Percentiles rank a stretch among this genome's conserved stretches.
phyloP scores from a whole-genome alignment of 2,329 filamentous ascomycete genomes.

The Fusarium pseudonygamai region DNA sequence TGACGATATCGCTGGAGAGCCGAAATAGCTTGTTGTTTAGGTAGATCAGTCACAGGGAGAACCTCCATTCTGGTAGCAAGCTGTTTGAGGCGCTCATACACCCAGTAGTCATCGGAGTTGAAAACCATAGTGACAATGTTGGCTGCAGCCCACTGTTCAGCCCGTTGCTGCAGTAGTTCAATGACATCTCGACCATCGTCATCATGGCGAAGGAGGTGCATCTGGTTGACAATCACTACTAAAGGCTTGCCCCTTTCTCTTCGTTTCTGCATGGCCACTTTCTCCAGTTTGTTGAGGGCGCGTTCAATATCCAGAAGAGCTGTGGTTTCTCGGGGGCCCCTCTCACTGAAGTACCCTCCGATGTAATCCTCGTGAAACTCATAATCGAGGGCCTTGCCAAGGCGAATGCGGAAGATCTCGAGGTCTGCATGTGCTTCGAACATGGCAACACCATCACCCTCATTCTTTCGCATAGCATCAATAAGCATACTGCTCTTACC shows the following conservation, averaged over 20 bases:
- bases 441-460: conserved; percentile 91
- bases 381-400: conserved; percentile 94
- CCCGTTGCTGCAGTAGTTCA: conserved; percentile 93
- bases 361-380: conserved; percentile 99
- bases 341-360: conserved; percentile 93
- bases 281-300: conserved; percentile 97
- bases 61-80: conserved; percentile 96
- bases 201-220: conserved; percentile 90
- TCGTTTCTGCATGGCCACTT: conserved; percentile 82
- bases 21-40: conserved; percentile 78
- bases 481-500: conserved; percentile 97
- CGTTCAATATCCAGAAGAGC: conserved; percentile 95
- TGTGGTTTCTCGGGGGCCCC: conserved; percentile 89
- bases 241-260: conserved; percentile 72
- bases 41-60: conserved; percentile 83
- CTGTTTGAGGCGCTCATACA: conserved; percentile 93
- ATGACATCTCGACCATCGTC: conserved; percentile 93
- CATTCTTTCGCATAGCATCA: conserved; percentile 91
- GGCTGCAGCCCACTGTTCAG: conserved; percentile 94
- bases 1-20: conserved; percentile 83
- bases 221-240: conserved; percentile 93
- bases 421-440: conserved; percentile 95
- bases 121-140: conserved; percentile 92
- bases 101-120: conserved; percentile 98
- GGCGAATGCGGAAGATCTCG: conserved; percentile 91